Conservation (phyloP, 1,284 basidiomycete species). For the Sparassis latifolia region DNA sequence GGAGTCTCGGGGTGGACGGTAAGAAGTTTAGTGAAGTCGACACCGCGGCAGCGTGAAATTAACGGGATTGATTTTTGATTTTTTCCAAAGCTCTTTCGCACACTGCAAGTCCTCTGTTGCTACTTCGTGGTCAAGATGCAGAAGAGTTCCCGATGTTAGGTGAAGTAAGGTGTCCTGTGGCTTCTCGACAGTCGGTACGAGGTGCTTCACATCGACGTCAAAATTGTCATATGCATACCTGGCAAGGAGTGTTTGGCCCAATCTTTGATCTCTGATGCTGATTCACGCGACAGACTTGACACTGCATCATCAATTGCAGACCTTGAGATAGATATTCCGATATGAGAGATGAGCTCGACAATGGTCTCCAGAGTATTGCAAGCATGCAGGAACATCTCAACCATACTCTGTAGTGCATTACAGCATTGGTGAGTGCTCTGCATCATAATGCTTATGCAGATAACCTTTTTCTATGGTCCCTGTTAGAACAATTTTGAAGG, state of each 20-base stretch:
- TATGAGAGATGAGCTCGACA: slow-evolving; percentile 4
- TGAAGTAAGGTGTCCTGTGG: slow-evolving; percentile 15
- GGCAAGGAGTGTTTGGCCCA: slow-evolving; percentile 17
- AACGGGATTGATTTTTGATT: slow-evolving; percentile 6
- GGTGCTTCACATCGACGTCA: slow-evolving; percentile 20
- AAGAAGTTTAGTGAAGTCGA: slow-evolving; percentile 1
- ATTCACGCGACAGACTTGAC: slow-evolving; percentile 15
- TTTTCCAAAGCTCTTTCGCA: slow-evolving; percentile 24
- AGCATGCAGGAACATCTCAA: slow-evolving; percentile 10
- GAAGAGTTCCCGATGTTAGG: slow-evolving; percentile 21
- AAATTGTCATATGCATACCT: slow-evolving; percentile 28
- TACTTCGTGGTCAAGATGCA: slow-evolving; percentile 21
- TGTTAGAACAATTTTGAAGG: not conserved
- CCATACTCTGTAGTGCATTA: slow-evolving; percentile 4
- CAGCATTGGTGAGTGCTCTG: slow-evolving; percentile 2
- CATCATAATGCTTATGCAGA: slow-evolving; percentile 5
- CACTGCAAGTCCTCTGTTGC: slow-evolving; percentile 22
- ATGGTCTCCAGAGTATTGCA: slow-evolving; percentile 4
- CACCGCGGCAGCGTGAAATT: not conserved
- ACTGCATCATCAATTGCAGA: slow-evolving; percentile 11
- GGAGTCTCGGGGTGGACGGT: slow-evolving; percentile 14
- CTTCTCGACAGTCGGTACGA: slow-evolving; percentile 20
- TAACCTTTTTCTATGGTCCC: not conserved
- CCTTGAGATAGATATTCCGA: slow-evolving; percentile 1
- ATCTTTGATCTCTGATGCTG: slow-evolving; percentile 6